Evolutionary conservation across 2,329 filamentous ascomycete genomes (phyloP), one percentile per base, ranked within the genome.

Genomic region (Pseudogymnoascus sp.): DNA sequence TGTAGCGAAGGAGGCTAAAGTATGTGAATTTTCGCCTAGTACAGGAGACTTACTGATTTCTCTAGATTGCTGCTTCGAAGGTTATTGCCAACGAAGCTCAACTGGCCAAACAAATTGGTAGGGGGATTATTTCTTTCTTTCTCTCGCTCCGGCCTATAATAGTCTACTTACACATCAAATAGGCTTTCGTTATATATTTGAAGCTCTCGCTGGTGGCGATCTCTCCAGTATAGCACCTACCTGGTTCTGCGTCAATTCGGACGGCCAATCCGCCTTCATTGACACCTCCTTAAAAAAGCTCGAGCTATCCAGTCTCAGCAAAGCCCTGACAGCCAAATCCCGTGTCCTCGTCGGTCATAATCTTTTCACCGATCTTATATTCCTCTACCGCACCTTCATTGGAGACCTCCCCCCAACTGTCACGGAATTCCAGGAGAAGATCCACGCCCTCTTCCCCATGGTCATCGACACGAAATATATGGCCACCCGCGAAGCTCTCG

Each of bases 401-500:
- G 83, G 83, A 1, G 65, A 73, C 1, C 74, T 89, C 1, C 86
- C 86, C 0, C 72, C 75, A 2, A 80, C 75, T 0, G 71, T 86
- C 1, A 74, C 78, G 2, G 79, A 80, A 21, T 89, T 88, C 68
- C 74, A 78, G 39, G 64, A 71, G 5, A 70, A 73, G 2, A 76
- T 87, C 1, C 79, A 84, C 65, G 67, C 72, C 1, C 67, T 82
- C 2, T 77, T 80, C 39, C 76, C 78, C 0, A 70, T 73, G 1
- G 77, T 87, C 31, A 73, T 86, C 11, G 84, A 88, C 66, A 87
- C 84, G 0, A 86, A 86, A 65, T 84, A 82, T 65, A 76, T 87
- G 67, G 79, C 81, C 0, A 73, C 68, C 26, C 45, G 26, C 5
- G n/a, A 52, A 12, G 11, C n/a, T 33, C 45, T 52, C n/a, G 10